A percentile compares a stretch with the other conserved stretches of the same genome.
Evolutionary conservation across 2,329 filamentous ascomycete genomes (phyloP).

Genomic region (Amauroascus niger): DNA sequence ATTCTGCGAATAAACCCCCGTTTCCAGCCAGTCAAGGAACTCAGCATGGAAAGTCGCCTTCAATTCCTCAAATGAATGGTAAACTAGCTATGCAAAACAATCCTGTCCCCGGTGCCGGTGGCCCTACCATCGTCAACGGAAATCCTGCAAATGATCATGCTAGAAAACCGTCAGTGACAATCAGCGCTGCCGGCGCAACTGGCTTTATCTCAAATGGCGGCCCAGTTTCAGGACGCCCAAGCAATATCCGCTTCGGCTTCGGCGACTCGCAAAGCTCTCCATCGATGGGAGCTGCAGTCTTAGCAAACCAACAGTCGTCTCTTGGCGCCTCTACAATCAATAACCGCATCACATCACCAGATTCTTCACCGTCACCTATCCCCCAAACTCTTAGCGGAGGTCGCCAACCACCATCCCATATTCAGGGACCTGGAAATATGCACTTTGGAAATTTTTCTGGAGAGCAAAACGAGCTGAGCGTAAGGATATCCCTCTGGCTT

Average conservation of each 20-base stretch:
- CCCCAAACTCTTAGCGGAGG: slow-evolving; percentile 80
- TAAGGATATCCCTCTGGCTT: slow-evolving; percentile 40
- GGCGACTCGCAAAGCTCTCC: slow-evolving; percentile 42
- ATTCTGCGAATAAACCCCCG: slow-evolving; percentile 43
- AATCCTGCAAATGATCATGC: slow-evolving; percentile 54
- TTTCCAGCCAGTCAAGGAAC: slow-evolving; percentile 41
- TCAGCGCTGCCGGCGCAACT: slow-evolving; percentile 70
- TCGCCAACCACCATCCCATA: slow-evolving; percentile 60
- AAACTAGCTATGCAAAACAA: slow-evolving; percentile 53
- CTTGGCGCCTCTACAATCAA: slow-evolving; percentile 47
- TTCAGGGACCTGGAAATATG: slow-evolving; percentile 60
- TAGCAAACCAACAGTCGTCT: slow-evolving; percentile 33
- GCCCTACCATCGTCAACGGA: slow-evolving; percentile 60
- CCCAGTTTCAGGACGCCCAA: slow-evolving; percentile 41
- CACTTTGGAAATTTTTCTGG: slow-evolving; percentile 74
- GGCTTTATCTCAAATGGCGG: slow-evolving; percentile 70
- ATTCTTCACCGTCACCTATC: slow-evolving; percentile 84
- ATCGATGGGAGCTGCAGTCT: slow-evolving; percentile 49
- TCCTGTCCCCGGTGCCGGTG: slow-evolving; percentile 45
- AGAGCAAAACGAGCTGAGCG: slow-evolving; percentile 57
- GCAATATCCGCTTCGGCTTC: slow-evolving; percentile 45
- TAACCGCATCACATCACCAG: slow-evolving; percentile 70
- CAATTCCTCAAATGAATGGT: slow-evolving; percentile 76
- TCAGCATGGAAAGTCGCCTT: slow-evolving; percentile 51
- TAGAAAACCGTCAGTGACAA: slow-evolving; percentile 83